Evolutionary conservation across 352 stramenopile species (phyloP), one percentile per base, ranked within the genome.

Genomic region (Phytophthora foliorum): DNA sequence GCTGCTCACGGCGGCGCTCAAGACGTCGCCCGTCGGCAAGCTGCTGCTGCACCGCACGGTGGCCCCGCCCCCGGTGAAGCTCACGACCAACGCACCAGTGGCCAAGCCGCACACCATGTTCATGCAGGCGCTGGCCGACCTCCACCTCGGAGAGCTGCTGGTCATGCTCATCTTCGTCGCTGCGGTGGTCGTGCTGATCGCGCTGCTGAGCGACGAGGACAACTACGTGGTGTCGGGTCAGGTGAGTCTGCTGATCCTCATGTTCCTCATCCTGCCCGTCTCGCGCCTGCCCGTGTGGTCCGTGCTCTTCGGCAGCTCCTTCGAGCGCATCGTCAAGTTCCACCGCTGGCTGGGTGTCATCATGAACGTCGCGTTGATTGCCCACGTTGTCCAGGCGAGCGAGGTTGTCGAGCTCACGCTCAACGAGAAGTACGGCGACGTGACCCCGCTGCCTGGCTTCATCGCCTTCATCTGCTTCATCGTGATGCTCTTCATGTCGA

Each of bases 251-350:
- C 57, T 92, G n/a, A 78, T 86, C 16, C 66, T 95, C 49, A 91
- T 94, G 84, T 93, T 95, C 57, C 57, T 95, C 55, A 80, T 95
- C 29, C 70, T 95, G 2, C 88, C 88, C 0, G 77, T 95, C 1
- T 68, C 88, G 6, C 71, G 79, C 9, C 65, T 92, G 25, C 76
- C 75, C 7, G 65, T 94, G 19, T 94, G 86, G 86, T 85, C 80
- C 11, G 57, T 88, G 24, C 75, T 89, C 44, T 95, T 95, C 24
- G 82, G 82, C 56, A 89, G 71, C 51, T 93, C 84, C 29, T 92
- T 93, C 38, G 88, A 95, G 50, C 88, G 88, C 19, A 91, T 93
- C 24, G 66, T 93, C 72, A 94, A 93, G 77, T 95, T 94, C 49
- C 88, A 95, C 65, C 88, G 88, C 49, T 93, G 85, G 82, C 74